Evolutionary conservation across 768 basidiomycete species (phyloP).

Genomic region (Boletus bicolor): DNA sequence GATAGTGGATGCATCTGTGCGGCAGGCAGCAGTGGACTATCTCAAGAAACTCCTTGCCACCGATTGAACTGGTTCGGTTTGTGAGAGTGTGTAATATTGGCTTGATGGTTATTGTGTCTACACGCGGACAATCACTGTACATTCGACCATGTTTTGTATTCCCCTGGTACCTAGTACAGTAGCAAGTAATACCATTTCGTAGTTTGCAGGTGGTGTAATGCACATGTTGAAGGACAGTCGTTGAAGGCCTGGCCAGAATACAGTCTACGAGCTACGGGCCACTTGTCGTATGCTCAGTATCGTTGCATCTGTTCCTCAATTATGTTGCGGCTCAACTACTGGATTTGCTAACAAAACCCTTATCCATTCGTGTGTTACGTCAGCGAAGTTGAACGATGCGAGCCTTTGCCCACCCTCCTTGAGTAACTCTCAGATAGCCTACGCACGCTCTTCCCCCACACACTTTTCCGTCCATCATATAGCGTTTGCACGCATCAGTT

Average conservation of each 20-base stretch:
- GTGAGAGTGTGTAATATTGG: slow-evolving; percentile 1
- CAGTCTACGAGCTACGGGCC: neutral
- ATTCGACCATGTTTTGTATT: slow-evolving; percentile 11
- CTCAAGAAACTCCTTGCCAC: slow-evolving; percentile 59
- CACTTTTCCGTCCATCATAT: neutral
- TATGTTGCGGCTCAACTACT: neutral
- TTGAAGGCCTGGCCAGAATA: neutral
- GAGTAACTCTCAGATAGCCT: neutral
- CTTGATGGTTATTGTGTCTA: slow-evolving; percentile 3
- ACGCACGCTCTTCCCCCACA: too few relatives aligned
- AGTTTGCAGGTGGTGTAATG: neutral
- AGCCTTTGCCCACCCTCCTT: too few relatives aligned
- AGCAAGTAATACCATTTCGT: slow-evolving; percentile 8
- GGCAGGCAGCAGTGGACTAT: slow-evolving; percentile 68
- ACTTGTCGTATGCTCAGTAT: neutral
- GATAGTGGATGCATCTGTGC: slow-evolving; percentile 55
- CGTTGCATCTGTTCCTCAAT: neutral
- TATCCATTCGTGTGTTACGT: too few relatives aligned
- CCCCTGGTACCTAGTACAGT: slow-evolving; percentile 3
- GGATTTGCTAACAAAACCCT: neutral
- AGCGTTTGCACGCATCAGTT: neutral
- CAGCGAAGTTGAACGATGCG: too few relatives aligned
- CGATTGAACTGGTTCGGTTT: slow-evolving; percentile 27
- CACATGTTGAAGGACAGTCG: neutral
- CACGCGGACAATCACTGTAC: slow-evolving; percentile 11